Evolutionary conservation across 768 basidiomycete genomes (phyloP).

Genomic region (Solioccasus polychromus): DNA sequence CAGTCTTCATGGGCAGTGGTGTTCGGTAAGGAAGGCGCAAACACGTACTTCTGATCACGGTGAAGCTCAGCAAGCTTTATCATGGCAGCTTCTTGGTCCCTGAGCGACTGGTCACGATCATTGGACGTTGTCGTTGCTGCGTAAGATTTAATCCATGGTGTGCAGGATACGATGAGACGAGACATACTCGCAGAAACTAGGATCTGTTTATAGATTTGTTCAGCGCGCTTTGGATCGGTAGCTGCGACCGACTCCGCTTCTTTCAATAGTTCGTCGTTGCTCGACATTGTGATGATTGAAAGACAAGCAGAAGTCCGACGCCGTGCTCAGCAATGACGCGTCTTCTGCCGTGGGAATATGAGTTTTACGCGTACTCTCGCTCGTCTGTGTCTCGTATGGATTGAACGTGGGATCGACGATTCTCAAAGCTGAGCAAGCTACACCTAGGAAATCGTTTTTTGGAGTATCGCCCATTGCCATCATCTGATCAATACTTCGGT

Average conservation of each 20-base stretch:
- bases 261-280: conserved; percentile 22
- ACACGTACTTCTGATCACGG: conserved; percentile 74
- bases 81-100: conserved; percentile 83
- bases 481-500: no score
- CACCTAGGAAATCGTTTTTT: no score
- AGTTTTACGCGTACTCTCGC: no score
- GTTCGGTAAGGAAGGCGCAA: not conserved
- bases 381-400: no score
- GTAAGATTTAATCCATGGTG: conserved; percentile 33
- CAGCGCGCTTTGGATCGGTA: conserved; percentile 59
- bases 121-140: conserved; percentile 32
- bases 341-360: conserved; percentile 23
- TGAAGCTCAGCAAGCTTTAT: conserved; percentile 85
- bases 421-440: no score
- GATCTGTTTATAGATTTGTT: conserved; percentile 72
- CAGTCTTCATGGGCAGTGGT: not conserved
- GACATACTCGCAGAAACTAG: conserved; percentile 41
- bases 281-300: conserved; percentile 20
- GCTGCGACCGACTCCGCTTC: conserved; percentile 51
- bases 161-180: not conserved
- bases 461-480: no score
- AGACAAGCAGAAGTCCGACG: not conserved
- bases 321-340: conserved; percentile 21
- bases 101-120: conserved; percentile 55
- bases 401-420: no score